Percentiles rank a stretch among this genome's conserved stretches.
These are phyloP conservation scores for Leccinum incarnatum DNA, from an alignment of 768 basidiomycete genomes.

Conservation along the genomic window DNA sequence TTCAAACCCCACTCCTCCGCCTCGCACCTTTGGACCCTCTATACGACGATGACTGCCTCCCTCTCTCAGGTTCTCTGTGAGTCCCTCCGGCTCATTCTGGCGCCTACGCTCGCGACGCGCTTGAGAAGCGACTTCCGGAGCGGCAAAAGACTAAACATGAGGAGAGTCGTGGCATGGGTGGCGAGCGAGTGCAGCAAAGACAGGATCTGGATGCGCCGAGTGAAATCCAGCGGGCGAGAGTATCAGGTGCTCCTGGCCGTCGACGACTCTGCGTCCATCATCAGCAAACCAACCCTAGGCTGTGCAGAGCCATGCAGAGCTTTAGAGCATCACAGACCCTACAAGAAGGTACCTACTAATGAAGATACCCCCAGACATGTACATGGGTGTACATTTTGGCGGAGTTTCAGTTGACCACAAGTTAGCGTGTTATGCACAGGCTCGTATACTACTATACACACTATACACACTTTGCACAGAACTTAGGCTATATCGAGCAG, in stretches of 20 bases:
- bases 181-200: conserved; percentile 99
- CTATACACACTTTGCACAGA: background rate
- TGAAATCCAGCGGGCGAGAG: conserved; percentile 89
- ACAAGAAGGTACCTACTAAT: background rate
- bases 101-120: conserved; percentile 91
- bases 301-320: background rate
- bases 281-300: background rate
- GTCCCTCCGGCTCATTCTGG: conserved; percentile 93
- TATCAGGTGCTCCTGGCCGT: conserved; percentile 94
- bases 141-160: conserved; percentile 98
- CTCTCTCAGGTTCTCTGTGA: conserved; percentile 92
- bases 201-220: conserved; percentile 97
- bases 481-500: background rate
- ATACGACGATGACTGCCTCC: conserved; percentile 87
- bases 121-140: conserved; percentile 96
- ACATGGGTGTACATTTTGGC: background rate
- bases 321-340: background rate
- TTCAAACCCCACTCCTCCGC: conserved; percentile 36
- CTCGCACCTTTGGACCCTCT: conserved; percentile 84
- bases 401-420: background rate
- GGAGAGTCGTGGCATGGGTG: conserved; percentile 96
- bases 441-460: background rate
- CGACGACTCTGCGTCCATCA: conserved; percentile 88
- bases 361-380: background rate
- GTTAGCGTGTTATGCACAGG: background rate